Conservation (phyloP, 495 filamentous ascomycete species). For the Poronia punctata region DNA sequence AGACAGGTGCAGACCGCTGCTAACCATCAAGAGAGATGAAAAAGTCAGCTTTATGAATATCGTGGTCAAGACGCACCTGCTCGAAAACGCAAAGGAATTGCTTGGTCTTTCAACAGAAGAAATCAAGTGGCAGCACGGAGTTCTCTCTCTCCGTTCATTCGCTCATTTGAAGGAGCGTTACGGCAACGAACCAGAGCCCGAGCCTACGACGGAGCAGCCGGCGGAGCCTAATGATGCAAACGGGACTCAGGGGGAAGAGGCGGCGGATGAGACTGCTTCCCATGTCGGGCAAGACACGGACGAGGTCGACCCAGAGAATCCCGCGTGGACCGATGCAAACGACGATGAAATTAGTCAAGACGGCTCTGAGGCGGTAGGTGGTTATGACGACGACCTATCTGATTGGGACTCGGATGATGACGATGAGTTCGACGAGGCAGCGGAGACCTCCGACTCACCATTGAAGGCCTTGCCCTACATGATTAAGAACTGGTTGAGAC, state of each 20-base stretch:
- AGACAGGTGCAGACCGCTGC: conserved; percentile 26
- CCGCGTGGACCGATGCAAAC: no score
- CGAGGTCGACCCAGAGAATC: conserved; percentile 4
- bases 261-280: conserved; percentile 2
- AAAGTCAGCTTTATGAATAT: conserved; percentile 26
- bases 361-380: conserved; percentile 18
- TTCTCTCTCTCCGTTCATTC: conserved; percentile 28
- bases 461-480: conserved; percentile 18
- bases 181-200: conserved; percentile 7
- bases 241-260: conserved; percentile 4
- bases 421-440: conserved; percentile 1
- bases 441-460: not conserved
- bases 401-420: conserved; percentile 2
- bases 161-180: conserved; percentile 25
- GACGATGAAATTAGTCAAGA: no score
- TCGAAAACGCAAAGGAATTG: conserved; percentile 22
- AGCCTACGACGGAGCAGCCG: conserved; percentile 3
- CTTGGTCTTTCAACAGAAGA: conserved; percentile 27
- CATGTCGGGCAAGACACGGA: conserved; percentile 11
- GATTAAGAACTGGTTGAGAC: conserved; percentile 32
- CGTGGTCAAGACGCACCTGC: conserved; percentile 27
- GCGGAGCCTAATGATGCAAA: conserved; percentile 4
- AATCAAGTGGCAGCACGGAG: conserved; percentile 34
- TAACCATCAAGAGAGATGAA: conserved; percentile 14
- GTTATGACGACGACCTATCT: conserved; percentile 12